Conservation (phyloP, 2,329 filamentous ascomycete species). For the Xylariaceae sp. region DNA sequence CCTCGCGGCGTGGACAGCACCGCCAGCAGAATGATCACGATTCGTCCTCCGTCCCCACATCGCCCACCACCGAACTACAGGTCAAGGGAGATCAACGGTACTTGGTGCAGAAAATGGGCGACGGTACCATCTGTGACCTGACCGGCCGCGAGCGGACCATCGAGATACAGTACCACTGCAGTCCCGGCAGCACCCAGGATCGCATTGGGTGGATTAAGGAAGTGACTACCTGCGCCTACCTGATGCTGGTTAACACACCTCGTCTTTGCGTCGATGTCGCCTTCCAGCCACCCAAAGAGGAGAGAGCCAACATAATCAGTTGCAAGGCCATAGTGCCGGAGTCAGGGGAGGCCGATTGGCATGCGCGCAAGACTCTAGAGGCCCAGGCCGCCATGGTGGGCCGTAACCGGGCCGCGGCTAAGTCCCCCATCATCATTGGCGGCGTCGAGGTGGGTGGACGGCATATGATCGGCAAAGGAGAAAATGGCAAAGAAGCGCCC, state of each 20-base stretch:
- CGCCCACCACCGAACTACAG: constrained; percentile 61
- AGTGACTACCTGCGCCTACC: constrained; percentile 80
- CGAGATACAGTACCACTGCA: constrained; percentile 77
- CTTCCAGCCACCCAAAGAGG: constrained; percentile 75
- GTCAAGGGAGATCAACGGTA: constrained; percentile 80
- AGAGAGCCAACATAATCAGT: constrained; percentile 67
- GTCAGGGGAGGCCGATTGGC: constrained; percentile 40
- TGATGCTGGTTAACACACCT: constrained; percentile 89
- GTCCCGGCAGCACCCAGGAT: constrained; percentile 65
- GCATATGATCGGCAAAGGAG: constrained; percentile 42
- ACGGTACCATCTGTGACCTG: constrained; percentile 79
- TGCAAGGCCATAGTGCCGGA: constrained; percentile 66
- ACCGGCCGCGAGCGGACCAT: constrained; percentile 77
- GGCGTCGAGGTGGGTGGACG: constrained; percentile 49
- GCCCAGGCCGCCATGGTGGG: constrained; percentile 34
- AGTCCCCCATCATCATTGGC: constrained; percentile 39
- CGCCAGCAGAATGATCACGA: constrained; percentile 15
- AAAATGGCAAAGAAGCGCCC: constrained; percentile 42
- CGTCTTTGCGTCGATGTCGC: constrained; percentile 82
- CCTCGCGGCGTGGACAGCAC: constrained; percentile 21
- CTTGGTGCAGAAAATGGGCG: constrained; percentile 73
- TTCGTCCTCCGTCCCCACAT: constrained; percentile 19
- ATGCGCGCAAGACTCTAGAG: constrained; percentile 33
- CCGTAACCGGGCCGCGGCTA: constrained; percentile 21
- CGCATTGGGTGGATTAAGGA: constrained; percentile 92